Base-by-base conservation (phyloP, 1,284 basidiomycete genomes). In the Melampsora medusae region DNA sequence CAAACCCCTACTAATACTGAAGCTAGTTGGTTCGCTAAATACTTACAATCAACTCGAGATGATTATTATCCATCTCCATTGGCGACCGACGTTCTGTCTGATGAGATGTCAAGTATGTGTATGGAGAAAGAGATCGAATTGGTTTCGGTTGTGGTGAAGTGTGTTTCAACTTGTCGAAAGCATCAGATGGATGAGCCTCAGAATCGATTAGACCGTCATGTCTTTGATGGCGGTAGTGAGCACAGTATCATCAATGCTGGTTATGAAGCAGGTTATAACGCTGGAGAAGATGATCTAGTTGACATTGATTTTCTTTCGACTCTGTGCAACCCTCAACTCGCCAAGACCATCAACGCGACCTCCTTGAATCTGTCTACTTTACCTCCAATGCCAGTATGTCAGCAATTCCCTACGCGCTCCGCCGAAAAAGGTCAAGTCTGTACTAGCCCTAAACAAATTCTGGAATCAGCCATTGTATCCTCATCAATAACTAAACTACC, bases 291-390 rank as follows among this genome's bases (percentile, higher is more conserved):
- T 56, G 53, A 56, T 28, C 6, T 56, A 19, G 53, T 22, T n/a
- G 53, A 56, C 7, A 56, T 56, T 56, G 53, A 56, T 56, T n/a
- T 56, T n/a, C 53, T 56, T 56, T 56, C 53, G 17, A 56, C 53
- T 56, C n/a, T 56, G 53, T 14, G n/a, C 22, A 28, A 56, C 25
- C 5, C 19, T 28, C 6, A n/a, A 28, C 25, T 56, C 19, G 53
- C 7, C 6, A 56, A 56, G 53, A 56, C 53, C 16, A 56, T 28
- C 25, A 28, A 56, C 7, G 25, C 7, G 2, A 56, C 53, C 2
- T 56, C 53, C 5, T 56, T 56, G 53, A 28, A 56, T 56, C 53
- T 56, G 17, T 56, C 19, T n/a, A 28, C 19, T 28, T n/a, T 28
- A 28, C 53, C 53, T 28, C 7, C 19, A n/a, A 56, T 19, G 53